Evolutionary conservation across 208 protist genomes (phyloP), one percentile per base, ranked within the genome.

Genomic region (Crithidia sp.): DNA sequence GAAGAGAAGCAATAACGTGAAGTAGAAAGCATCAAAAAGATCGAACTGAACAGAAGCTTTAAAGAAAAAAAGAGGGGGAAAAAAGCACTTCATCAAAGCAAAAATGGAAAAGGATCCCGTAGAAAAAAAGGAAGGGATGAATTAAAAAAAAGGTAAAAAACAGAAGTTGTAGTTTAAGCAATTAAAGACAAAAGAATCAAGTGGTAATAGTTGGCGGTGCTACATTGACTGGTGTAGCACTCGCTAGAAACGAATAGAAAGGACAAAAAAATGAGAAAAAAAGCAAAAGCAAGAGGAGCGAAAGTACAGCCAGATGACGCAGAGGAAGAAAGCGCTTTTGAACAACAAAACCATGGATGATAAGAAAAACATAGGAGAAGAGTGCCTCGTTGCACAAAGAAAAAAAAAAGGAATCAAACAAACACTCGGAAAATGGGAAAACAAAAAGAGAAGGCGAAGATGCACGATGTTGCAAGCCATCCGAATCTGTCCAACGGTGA

Each of bases 231-330:
- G 28, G 28, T 28, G 28, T 28, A 28, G 28, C 28, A 28, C 28
- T 28, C 28, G 28, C 58, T 49, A 17, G 10, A 66, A 60, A 58
- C 12, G 69, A 67, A 55, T 39, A 44, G 12, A 62, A 50, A 62
- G 41, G 0, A 60, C 39, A 12, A 62, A 60, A 54, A 40, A 39
- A 71, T 62, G 3, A 47, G 6, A 52, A 36, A 55, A 41, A 28
- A 28, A 43, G 16, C 41, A 68, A 49, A 49, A 7, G 45, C 45
- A 49, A 49, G 45, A 49, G 12, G 12, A 49, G 2, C 12, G 7
- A 49, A 49, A 49, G 45, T 49, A 28, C 28, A 28, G 28, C 28
- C 28, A 28, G 28, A 28, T 28, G 28, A 28, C 28, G 28, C 28
- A 28, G 28, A 28, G 28, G 28, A 28, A 28, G 28, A 28, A 28